Conservation (phyloP, 768 basidiomycete species). For the Amanita brunnescens region DNA sequence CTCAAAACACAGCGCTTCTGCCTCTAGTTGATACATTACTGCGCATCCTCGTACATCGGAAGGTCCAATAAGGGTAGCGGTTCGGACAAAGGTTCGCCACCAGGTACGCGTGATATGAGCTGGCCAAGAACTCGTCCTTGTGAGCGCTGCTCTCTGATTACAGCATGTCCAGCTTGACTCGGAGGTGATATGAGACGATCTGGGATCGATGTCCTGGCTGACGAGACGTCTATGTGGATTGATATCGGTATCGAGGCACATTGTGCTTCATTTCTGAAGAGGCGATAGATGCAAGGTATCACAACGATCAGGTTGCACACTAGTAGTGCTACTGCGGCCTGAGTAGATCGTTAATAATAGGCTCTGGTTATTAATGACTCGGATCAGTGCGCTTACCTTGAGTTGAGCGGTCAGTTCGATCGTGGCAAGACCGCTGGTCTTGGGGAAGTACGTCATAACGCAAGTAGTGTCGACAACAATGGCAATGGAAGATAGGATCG, state of each 20-base stretch:
- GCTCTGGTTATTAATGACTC: not conserved
- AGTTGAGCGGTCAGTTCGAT: constrained; percentile 11
- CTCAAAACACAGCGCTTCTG: no score
- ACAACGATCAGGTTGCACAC: constrained; percentile 19
- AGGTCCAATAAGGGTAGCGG: not conserved
- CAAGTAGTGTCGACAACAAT: constrained; percentile 15
- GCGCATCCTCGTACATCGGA: not conserved
- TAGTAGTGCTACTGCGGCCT: constrained; percentile 14
- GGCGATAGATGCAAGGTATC: constrained; percentile 4
- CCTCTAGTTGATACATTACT: no score
- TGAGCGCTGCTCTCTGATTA: not conserved
- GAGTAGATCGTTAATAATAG: not conserved
- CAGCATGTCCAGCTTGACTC: not conserved
- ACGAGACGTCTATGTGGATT: not conserved
- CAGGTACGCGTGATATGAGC: not conserved
- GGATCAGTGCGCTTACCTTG: constrained; percentile 11
- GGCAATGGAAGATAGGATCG: constrained; percentile 15
- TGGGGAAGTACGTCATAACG: constrained; percentile 8
- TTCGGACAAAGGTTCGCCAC: not conserved
- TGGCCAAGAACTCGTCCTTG: not conserved
- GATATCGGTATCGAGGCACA: not conserved
- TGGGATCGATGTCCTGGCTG: not conserved
- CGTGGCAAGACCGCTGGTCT: not conserved
- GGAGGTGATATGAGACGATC: not conserved
- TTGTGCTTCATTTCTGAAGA: not conserved